These are phyloP conservation scores for Phytopythium sindhum DNA, from an alignment of 352 stramenopile genomes.

Conservation along the genomic window DNA sequence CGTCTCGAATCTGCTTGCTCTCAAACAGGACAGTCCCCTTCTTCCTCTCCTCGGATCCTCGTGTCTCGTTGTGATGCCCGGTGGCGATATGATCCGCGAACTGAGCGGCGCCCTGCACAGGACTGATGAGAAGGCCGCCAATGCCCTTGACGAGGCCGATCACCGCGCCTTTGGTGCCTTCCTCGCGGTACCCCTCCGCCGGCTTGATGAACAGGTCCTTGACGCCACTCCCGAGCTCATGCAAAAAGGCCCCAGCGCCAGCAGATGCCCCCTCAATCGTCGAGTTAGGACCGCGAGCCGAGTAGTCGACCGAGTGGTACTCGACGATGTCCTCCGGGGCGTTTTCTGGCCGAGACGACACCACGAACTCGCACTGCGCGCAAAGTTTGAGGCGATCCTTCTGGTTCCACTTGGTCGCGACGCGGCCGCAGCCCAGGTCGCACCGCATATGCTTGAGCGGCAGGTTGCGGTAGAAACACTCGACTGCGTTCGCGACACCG, in stretches of 20 bases:
- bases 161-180: constrained; percentile 43
- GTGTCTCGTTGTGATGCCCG: constrained; percentile 33
- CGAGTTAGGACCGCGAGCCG: constrained; percentile 39
- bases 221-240: constrained; percentile 41
- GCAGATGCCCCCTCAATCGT: constrained; percentile 30
- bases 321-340: constrained; percentile 35
- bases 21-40: constrained; percentile 30
- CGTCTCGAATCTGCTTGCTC: constrained; percentile 20
- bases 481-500: constrained; percentile 72
- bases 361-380: constrained; percentile 46
- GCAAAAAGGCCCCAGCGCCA: constrained; percentile 41
- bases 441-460: constrained; percentile 86
- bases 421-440: constrained; percentile 35
- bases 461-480: constrained; percentile 81
- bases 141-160: constrained; percentile 44
- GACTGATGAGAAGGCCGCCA: constrained; percentile 34
- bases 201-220: constrained; percentile 50
- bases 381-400: constrained; percentile 50
- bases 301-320: constrained; percentile 61
- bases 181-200: constrained; percentile 34
- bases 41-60: constrained; percentile 25
- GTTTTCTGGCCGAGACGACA: constrained; percentile 37
- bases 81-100: constrained; percentile 49
- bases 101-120: constrained; percentile 38
- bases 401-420: constrained; percentile 55